These are phyloP conservation scores for Cryphonectria radicalis DNA, from an alignment of 2,329 filamentous ascomycete species.

Conservation along the genomic window DNA sequence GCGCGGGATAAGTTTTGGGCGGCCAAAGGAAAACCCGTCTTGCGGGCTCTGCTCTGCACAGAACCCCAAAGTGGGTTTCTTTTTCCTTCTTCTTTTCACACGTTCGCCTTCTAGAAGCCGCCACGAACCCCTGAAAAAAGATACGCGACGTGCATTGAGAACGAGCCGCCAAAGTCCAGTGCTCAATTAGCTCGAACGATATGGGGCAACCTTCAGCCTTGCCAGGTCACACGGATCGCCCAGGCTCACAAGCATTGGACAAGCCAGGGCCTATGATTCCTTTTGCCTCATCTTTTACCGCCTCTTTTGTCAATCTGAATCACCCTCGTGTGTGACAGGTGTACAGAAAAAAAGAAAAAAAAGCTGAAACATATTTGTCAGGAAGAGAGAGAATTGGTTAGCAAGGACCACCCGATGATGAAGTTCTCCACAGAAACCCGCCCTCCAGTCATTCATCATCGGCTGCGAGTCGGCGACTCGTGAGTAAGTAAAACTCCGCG, in stretches of 20 bases:
- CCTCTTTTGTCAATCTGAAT: conserved; percentile 2
- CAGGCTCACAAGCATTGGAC: neutral
- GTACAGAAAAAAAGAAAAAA: neutral
- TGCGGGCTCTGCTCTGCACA: neutral
- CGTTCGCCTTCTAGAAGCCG: conserved; percentile 25
- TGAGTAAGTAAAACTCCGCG: neutral
- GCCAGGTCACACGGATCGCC: neutral
- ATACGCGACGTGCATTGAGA: neutral
- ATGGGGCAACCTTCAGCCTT: conserved; percentile 17
- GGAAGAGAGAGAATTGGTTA: neutral
- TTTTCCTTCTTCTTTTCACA: neutral
- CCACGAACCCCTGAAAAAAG: conserved; percentile 7
- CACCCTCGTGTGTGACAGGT: neutral
- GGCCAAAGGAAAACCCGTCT: neutral
- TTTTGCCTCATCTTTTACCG: conserved; percentile 2
- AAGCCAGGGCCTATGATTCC: neutral
- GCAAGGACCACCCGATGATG: neutral
- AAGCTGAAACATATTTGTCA: neutral
- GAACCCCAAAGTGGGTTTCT: neutral
- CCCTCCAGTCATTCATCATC: neutral
- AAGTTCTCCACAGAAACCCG: neutral
- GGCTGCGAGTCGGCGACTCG: conserved; percentile 5
- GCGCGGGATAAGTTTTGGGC: neutral
- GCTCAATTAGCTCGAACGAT: neutral
- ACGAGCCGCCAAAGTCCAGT: conserved; percentile 1